Percentiles rank a stretch among this genome's conserved stretches.
These are phyloP conservation scores for Polytrichum commune DNA, from an alignment of 225 moss, liverwort and hornwort genomes.

Conservation along the genomic window DNA sequence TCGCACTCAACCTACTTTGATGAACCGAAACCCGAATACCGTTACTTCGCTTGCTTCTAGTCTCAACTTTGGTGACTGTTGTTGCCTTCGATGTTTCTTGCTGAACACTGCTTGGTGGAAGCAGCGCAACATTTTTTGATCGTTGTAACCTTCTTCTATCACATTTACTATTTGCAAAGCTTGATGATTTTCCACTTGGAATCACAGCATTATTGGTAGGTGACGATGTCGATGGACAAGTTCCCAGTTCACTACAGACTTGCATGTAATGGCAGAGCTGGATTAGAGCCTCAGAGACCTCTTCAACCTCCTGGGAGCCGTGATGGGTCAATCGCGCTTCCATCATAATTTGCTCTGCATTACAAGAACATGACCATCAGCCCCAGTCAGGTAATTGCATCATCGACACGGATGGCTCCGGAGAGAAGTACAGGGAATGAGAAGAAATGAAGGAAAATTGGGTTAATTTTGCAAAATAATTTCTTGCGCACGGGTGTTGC, in stretches of 20 bases:
- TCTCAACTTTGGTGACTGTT: slow-evolving; percentile 22
- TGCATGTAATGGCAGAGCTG: slow-evolving; percentile 51
- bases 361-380: background rate
- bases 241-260: slow-evolving; percentile 26
- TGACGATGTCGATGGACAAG: slow-evolving; percentile 22
- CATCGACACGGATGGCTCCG: too few relatives aligned
- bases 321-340: slow-evolving; percentile 61
- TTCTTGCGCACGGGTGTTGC: too few relatives aligned
- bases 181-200: slow-evolving; percentile 19
- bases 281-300: slow-evolving; percentile 55
- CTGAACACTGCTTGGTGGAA: slow-evolving; percentile 17
- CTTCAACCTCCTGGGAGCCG: slow-evolving; percentile 39
- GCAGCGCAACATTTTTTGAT: slow-evolving; percentile 13
- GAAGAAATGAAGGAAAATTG: too few relatives aligned
- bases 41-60: slow-evolving; percentile 25
- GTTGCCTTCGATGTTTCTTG: slow-evolving; percentile 8
- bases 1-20: slow-evolving; percentile 17
- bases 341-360: slow-evolving; percentile 55
- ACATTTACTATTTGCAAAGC: slow-evolving; percentile 3
- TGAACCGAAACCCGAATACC: slow-evolving; percentile 11
- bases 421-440: too few relatives aligned
- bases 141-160: slow-evolving; percentile 9
- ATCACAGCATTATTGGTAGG: slow-evolving; percentile 4
- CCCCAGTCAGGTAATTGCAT: too few relatives aligned
- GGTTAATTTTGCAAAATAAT: too few relatives aligned